A percentile compares a stretch with the other conserved stretches of the same genome.
Conservation (phyloP, 1,139 yeast species). For the Pneumocystis sp. region DNA sequence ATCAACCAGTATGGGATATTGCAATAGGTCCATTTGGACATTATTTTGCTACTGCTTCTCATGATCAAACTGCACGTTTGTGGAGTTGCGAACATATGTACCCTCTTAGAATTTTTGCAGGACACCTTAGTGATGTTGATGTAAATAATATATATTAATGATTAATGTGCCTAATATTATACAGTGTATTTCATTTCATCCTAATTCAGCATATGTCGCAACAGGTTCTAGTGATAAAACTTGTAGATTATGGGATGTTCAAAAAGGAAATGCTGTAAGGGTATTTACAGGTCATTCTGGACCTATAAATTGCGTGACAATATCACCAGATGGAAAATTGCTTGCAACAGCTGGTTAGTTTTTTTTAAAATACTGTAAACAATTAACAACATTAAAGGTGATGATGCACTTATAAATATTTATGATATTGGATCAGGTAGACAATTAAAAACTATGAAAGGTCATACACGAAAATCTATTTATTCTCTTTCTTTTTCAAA, state of each 20-base stretch:
- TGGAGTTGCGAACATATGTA: conserved; percentile 98
- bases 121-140: conserved; percentile 93
- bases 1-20: conserved; percentile 96
- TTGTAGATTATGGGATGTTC: conserved; percentile 95
- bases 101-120: conserved; percentile 90
- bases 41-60: conserved; percentile 93
- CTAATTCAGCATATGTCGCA: conserved; percentile 82
- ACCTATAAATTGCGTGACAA: conserved; percentile 70
- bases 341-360: conserved; percentile 52
- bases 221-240: conserved; percentile 95
- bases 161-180: neutral
- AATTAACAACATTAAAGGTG: conserved; percentile 33
- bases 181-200: conserved; percentile 74
- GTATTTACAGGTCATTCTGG: conserved; percentile 92
- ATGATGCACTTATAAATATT: conserved; percentile 71
- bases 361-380: neutral
- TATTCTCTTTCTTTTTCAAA: conserved; percentile 76
- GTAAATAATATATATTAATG: neutral
- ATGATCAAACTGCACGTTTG: conserved; percentile 90
- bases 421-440: conserved; percentile 96
- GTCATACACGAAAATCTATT: conserved; percentile 76
- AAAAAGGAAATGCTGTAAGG: conserved; percentile 76
- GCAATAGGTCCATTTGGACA: conserved; percentile 89
- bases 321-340: conserved; percentile 95
- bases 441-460: conserved; percentile 49